Evolutionary conservation across 768 basidiomycete genomes (phyloP).

Genomic region (Mycena pura): DNA sequence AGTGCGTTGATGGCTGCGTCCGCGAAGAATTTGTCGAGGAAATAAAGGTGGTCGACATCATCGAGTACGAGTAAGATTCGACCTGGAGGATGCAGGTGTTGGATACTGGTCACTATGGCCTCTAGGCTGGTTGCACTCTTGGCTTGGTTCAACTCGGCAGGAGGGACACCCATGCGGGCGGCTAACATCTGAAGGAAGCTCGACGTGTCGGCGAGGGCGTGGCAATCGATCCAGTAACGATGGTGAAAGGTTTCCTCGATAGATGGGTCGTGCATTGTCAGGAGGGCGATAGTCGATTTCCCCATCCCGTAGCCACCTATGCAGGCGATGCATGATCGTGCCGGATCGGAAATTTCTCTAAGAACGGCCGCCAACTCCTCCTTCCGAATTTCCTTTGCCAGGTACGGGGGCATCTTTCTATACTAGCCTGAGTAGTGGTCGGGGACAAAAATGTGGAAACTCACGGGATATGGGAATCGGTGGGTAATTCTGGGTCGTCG

Average conservation of each 20-base stretch:
- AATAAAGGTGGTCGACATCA: constrained; percentile 7
- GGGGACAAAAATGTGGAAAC: neutral
- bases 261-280: neutral
- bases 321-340: constrained; percentile 6
- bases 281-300: neutral
- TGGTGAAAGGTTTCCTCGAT: neutral
- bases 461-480: neutral
- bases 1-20: neutral
- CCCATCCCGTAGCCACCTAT: constrained; percentile 14
- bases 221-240: constrained; percentile 8
- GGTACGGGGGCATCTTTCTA: neutral
- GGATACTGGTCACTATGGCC: neutral
- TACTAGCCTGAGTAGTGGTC: neutral
- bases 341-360: neutral
- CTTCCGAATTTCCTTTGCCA: constrained; percentile 2
- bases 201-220: neutral
- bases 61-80: constrained; percentile 5
- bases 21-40: neutral
- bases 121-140: neutral
- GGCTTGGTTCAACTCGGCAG: neutral
- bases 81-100: neutral
- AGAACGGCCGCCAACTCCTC: neutral
- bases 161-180: neutral
- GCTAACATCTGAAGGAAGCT: neutral
- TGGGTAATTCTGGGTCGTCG: neutral